A percentile compares a stretch with the other conserved stretches of the same genome.
Evolutionary conservation across 805 yeast species (phyloP).

Genomic region (Metschnikowia cerradonensis): DNA sequence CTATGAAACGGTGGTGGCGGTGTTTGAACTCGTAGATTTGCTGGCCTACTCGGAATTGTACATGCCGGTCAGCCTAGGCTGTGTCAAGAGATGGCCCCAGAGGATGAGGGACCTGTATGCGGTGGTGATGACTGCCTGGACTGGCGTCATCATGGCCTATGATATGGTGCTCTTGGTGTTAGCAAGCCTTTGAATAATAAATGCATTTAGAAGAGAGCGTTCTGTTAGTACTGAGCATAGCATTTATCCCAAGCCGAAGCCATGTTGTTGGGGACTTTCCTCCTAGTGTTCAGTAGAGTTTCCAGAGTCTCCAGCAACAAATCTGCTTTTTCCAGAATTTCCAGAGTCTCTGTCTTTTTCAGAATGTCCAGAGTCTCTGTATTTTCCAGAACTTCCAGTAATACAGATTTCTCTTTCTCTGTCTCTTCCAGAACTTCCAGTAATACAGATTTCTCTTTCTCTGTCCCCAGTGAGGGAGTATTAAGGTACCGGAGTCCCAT

Average conservation of each 20-base stretch:
- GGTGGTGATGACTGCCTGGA: background rate
- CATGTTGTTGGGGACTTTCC: background rate
- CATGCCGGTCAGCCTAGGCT: slow-evolving; percentile 6
- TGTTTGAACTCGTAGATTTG: slow-evolving; percentile 9
- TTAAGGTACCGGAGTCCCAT: background rate
- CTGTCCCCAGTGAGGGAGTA: too few relatives aligned
- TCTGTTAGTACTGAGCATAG: slow-evolving; percentile 2
- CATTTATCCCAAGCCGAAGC: slow-evolving; percentile 2
- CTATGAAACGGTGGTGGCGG: slow-evolving; percentile 22
- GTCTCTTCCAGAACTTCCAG: too few relatives aligned
- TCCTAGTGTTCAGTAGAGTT: too few relatives aligned
- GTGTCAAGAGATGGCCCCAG: background rate
- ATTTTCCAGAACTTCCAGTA: too few relatives aligned
- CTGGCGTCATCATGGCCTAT: background rate
- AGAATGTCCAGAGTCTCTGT: background rate
- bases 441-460: too few relatives aligned
- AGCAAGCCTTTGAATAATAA: background rate
- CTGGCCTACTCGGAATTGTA: slow-evolving; percentile 13
- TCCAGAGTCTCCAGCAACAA: too few relatives aligned
- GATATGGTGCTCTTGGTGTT: background rate
- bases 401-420: too few relatives aligned
- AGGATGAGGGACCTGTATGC: background rate
- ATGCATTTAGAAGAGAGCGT: background rate
- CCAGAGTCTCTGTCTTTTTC: background rate
- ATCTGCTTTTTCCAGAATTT: background rate